Base-by-base conservation (phyloP, 371 early-diverging fungal genomes). In the Syncephalastrum racemosum region DNA sequence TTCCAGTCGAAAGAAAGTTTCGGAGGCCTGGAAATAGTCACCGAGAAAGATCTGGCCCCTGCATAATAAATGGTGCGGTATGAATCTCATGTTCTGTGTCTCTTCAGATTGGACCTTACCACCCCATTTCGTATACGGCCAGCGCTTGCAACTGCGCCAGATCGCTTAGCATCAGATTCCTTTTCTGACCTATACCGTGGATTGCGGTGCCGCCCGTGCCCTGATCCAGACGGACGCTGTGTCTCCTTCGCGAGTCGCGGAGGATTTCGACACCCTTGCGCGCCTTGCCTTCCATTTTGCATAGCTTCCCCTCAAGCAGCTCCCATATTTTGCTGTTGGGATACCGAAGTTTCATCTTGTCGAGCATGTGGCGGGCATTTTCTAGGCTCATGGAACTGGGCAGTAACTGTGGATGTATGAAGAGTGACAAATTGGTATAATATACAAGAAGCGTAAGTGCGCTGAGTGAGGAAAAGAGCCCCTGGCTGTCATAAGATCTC, bases 1-100 rank as follows among this genome's bases (percentile, higher is more conserved):
- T 49, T 75, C 76, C 22, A 79, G 22, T 8, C 74, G 67, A 59
- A 79, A 73, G 48, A 79, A 75, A 0, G 79, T 79, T 23, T 75
- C 76, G 27, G 76, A 62, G 20, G 76, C 76, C 57, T 79, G 76
- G 51, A 75, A 79, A 48, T 75, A 75, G 50, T 79, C 79, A 12
- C 79, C 73, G n/a, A 75, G 56, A 42, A 75, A 79, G 2, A 79
- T 69, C 54, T 79, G 79, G 6, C 71, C 79, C 79, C 79, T 79
- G 36, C 18, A 23, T 46, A 49, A 31, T 12, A 31, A 36, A 52
- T 44, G 51, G 20, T 8, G 14, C 2, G 47, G 42, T 4, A 24
- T 14, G 43, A 27, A 54, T 41, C 36, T 40, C 12, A 39, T 5
- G 39, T n/a, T 8, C 12, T 31, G 6, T 6, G 27, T 31, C 12